phyloP scores from a whole-genome alignment of 2,329 filamentous ascomycete genomes.

The Neonectria sp. region DNA sequence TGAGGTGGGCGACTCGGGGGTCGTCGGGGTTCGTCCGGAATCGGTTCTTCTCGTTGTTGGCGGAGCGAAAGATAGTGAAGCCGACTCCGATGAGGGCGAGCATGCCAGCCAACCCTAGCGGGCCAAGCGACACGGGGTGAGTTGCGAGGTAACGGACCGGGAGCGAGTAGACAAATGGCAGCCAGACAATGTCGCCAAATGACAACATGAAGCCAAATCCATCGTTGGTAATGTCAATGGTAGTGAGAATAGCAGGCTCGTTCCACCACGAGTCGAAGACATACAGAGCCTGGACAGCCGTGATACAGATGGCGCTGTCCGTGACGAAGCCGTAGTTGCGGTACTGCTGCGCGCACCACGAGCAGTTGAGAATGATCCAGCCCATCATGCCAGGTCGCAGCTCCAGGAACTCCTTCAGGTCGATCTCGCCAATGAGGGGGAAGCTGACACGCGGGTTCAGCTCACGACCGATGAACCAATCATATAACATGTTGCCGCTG shows the following conservation, averaged over 20 bases:
- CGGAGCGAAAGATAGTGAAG: conserved; percentile 94
- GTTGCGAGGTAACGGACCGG: conserved; percentile 89
- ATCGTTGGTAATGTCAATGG: conserved; percentile 93
- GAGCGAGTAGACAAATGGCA: conserved; percentile 89
- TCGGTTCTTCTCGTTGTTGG: conserved; percentile 94
- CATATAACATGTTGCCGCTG: conserved; percentile 89
- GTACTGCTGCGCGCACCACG: conserved; percentile 91
- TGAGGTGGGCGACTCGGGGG: conserved; percentile 82
- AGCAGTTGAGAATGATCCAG: conserved; percentile 88
- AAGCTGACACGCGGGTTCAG: conserved; percentile 89
- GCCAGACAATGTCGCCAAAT: conserved; percentile 94
- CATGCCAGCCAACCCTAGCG: conserved; percentile 74
- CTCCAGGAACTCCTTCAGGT: conserved; percentile 93
- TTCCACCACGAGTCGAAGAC: conserved; percentile 88
- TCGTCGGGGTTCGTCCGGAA: conserved; percentile 92
- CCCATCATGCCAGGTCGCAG: conserved; percentile 92
- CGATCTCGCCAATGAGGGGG: conserved; percentile 86
- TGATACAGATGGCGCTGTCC: conserved; percentile 87
- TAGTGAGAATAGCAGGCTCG: conserved; percentile 91
- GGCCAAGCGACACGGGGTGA: conserved; percentile 85
- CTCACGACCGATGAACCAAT: conserved; percentile 97
- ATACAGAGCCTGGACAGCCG: conserved; percentile 84
- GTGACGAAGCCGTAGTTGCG: conserved; percentile 86
- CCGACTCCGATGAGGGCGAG: conserved; percentile 78
- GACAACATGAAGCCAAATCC: conserved; percentile 96